Base-by-base conservation (phyloP, 208 protist genomes). In the Acanthamoeba castellanii region DNA sequence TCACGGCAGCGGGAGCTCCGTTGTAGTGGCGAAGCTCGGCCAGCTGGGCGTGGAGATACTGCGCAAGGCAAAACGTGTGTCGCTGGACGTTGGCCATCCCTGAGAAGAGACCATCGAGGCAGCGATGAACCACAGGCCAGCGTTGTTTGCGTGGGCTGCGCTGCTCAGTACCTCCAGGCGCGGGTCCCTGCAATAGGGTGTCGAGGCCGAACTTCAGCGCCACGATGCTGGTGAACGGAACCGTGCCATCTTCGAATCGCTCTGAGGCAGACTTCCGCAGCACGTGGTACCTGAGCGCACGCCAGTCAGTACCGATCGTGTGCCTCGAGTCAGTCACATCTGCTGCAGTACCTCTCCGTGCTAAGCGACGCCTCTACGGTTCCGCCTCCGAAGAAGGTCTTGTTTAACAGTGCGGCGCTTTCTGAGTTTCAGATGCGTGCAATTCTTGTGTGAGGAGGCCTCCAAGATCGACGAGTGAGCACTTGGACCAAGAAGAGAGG, bases 351-450 rank as follows among this genome's bases (percentile, higher is more conserved):
- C 66, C 64, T 37, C n/a, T 96, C 94, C 9, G 52, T 70, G 61
- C 95, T 78, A 2, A 96, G 30, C 42, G 91, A 92, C 0, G 96
- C 95, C 66, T 74, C 94, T 4, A 98, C 95, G 18, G 96, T 98
- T 20, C 98, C 98, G 37, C 98, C 98, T 50, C 96, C 89, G 81
- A 97, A 98, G 82, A 97, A 98, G 7, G 32, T 66, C 45, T 98
- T 98, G 3, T 88, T 30, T 20, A 97, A 72, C n/a, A 96, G 50
- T 4, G 61, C 22, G 14, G 89, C 88, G 16, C 34, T 59, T 22
- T 95, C 94, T 91, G 72, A 82, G 16, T 42, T 45, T 0, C 25
- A 20, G 45, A 7, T 32, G 16, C 14, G 27, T 6, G 30, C 8
- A 50, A 20, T 37, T 50, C 30, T 52, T 91, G 50, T 70, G 59